Conservation (phyloP, 495 filamentous ascomycete genomes). For the Parachaetomium inaequale region DNA sequence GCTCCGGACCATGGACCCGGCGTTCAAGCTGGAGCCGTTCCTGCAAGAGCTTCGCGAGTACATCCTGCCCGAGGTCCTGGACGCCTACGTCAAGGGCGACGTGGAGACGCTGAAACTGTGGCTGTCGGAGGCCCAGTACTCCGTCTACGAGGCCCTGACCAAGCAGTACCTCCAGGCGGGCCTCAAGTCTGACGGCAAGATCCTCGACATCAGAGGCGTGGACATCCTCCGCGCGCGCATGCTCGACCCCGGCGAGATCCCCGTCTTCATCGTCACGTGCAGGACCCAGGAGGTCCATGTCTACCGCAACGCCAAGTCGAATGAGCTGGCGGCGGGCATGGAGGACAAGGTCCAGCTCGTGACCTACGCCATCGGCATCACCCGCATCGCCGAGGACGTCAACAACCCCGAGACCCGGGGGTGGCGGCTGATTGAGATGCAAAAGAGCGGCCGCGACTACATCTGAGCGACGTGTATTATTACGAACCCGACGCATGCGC, state of each 20-base stretch:
- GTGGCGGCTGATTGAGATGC: conserved; percentile 95
- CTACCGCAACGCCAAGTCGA: conserved; percentile 85
- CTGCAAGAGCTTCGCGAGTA: conserved; percentile 93
- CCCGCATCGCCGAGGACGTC: conserved; percentile 87
- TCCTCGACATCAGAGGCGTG: conserved; percentile 90
- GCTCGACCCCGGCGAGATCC: conserved; percentile 94
- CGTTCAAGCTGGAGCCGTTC: conserved; percentile 92
- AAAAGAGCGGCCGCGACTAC: conserved; percentile 96
- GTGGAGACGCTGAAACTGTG: conserved; percentile 85
- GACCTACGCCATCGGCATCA: conserved; percentile 95
- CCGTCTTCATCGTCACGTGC: conserved; percentile 94
- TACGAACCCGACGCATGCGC: neutral
- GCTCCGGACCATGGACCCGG: conserved; percentile 94
- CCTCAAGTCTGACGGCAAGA: conserved; percentile 87
- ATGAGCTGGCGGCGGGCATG: conserved; percentile 92
- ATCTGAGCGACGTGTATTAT: conserved; percentile 17
- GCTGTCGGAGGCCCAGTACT: conserved; percentile 92
- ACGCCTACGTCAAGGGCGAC: conserved; percentile 97
- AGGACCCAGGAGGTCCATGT: conserved; percentile 98
- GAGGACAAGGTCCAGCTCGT: conserved; percentile 97
- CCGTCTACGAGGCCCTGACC: conserved; percentile 87
- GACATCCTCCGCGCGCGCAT: conserved; percentile 86
- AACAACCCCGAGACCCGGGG: conserved; percentile 94
- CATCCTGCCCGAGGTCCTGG: conserved; percentile 93
- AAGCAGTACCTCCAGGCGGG: conserved; percentile 93